Conservation (phyloP, 2,329 filamentous ascomycete genomes). For the Xylariaceae sp. region DNA sequence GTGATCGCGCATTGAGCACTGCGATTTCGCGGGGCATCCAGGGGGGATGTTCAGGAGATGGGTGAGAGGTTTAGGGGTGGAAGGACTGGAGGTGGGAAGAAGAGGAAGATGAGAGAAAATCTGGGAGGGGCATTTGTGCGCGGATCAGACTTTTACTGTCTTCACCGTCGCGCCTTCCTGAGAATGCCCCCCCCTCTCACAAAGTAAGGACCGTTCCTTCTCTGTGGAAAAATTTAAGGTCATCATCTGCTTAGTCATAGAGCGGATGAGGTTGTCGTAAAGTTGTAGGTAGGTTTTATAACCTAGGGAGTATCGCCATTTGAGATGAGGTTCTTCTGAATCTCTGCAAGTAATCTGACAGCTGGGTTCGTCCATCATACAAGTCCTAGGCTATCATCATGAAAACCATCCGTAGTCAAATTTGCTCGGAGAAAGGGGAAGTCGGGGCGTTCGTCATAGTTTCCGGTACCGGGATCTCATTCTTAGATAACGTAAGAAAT, state of each 20-base stretch:
- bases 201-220: slow-evolving; percentile 3
- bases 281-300: too few relatives aligned
- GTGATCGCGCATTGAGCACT: background rate
- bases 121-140: background rate
- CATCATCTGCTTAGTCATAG: too few relatives aligned
- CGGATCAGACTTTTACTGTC: background rate
- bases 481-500: too few relatives aligned
- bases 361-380: background rate
- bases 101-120: background rate
- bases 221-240: too few relatives aligned
- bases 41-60: background rate
- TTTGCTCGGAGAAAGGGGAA: too few relatives aligned
- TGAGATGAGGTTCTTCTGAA: background rate
- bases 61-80: background rate
- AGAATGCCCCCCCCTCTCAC: background rate
- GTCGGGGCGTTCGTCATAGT: too few relatives aligned
- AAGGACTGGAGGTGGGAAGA: background rate
- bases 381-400: too few relatives aligned
- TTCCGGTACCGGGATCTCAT: too few relatives aligned
- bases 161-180: slow-evolving; percentile 4
- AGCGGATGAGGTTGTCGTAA: too few relatives aligned
- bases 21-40: background rate
- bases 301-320: background rate
- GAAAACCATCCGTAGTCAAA: too few relatives aligned
- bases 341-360: background rate